Evolutionary conservation across 441 rosid species (phyloP).

Genomic region (Gossypium davidsonii): DNA sequence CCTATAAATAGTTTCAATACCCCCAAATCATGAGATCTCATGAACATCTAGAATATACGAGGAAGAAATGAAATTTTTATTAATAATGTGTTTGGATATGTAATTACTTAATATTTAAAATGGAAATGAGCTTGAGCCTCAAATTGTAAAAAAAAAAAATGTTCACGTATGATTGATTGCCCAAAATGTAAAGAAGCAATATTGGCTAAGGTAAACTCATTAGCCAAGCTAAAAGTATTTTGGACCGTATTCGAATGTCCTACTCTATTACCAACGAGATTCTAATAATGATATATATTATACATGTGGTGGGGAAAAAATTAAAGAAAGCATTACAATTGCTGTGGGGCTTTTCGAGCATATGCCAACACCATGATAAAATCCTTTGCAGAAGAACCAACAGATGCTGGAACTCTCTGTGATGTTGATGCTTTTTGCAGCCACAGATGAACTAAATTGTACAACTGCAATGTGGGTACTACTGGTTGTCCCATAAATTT

Average conservation of each 20-base stretch:
- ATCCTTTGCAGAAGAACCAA: constrained; percentile 85
- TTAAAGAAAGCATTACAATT: constrained; percentile 9
- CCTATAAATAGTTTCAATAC: too few species aligned
- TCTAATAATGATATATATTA: background rate
- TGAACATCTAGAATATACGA: too few species aligned
- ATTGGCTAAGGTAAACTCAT: too few species aligned
- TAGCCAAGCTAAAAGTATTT: too few species aligned
- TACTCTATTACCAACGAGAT: constrained; percentile 2
- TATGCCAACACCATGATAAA: constrained; percentile 79
- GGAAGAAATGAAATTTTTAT: too few species aligned
- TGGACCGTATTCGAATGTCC: constrained; percentile 1
- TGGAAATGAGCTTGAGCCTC: too few species aligned
- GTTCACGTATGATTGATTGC: background rate
- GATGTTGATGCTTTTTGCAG: constrained; percentile 48
- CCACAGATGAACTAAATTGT: constrained; percentile 70
- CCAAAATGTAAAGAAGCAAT: too few species aligned
- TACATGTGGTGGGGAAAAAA: constrained; percentile 7
- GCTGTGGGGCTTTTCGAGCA: constrained; percentile 46
- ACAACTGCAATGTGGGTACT: constrained; percentile 58
- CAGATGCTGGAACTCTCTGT: constrained; percentile 43
- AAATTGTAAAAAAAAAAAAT: background rate
- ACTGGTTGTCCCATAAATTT: constrained; percentile 81
- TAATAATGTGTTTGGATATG: too few species aligned
- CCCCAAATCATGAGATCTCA: too few species aligned
- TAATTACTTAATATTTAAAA: too few species aligned